Evolutionary conservation across 495 filamentous ascomycete species (phyloP).

Genomic region (Neurospora sp.): DNA sequence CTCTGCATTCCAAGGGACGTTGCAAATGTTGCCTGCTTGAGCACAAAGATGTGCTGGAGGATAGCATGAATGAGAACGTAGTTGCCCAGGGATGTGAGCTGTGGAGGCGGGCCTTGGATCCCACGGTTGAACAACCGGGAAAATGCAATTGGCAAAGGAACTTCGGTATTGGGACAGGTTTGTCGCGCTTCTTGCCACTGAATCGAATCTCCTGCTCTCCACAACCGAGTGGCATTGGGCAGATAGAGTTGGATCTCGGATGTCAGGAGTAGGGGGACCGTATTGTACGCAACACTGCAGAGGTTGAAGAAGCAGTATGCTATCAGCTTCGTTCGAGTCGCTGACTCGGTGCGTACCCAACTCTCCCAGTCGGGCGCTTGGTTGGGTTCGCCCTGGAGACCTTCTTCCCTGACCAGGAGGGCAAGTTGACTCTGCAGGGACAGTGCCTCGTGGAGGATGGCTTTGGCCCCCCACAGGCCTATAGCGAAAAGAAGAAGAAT

Average conservation of each 20-base stretch:
- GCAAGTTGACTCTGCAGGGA: slow-evolving; percentile 44
- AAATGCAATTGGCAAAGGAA: slow-evolving; percentile 41
- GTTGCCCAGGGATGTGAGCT: slow-evolving; percentile 52
- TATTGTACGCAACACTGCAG: slow-evolving; percentile 49
- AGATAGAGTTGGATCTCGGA: slow-evolving; percentile 53
- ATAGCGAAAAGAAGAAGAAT: slow-evolving; percentile 46
- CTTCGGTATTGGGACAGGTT: slow-evolving; percentile 31
- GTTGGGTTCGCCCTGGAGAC: slow-evolving; percentile 32
- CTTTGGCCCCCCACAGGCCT: slow-evolving; percentile 46
- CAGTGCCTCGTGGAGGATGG: slow-evolving; percentile 46
- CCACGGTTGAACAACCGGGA: slow-evolving; percentile 35
- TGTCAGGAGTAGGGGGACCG: slow-evolving; percentile 46
- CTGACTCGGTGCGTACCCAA: slow-evolving; percentile 46
- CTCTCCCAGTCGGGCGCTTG: slow-evolving; percentile 42
- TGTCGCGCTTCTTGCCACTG: slow-evolving; percentile 41
- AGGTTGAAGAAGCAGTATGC: slow-evolving; percentile 51
- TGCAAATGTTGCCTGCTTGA: slow-evolving; percentile 48
- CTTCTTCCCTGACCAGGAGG: slow-evolving; percentile 44
- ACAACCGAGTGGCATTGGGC: slow-evolving; percentile 44
- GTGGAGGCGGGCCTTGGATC: slow-evolving; percentile 37
- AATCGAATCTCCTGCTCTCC: slow-evolving; percentile 41
- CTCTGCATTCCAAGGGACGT: slow-evolving; percentile 35
- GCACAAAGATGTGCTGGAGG: slow-evolving; percentile 58
- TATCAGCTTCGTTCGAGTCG: slow-evolving; percentile 47
- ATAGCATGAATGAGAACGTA: slow-evolving; percentile 60